Base-by-base conservation (phyloP, 2,329 filamentous ascomycete genomes). In the Exserohilum turcica region DNA sequence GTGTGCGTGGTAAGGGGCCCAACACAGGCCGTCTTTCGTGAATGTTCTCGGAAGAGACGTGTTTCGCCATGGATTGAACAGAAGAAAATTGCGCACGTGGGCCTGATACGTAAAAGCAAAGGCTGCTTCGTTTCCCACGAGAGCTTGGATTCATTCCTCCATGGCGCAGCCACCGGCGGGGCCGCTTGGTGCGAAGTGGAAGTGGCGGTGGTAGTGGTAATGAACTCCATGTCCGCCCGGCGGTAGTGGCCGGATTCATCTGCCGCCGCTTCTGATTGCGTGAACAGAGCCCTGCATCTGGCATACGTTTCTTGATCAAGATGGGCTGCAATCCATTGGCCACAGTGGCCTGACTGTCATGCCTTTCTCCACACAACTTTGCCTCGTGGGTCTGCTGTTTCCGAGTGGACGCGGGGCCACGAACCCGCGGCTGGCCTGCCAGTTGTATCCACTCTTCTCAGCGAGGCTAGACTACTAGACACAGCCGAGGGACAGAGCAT, bases 301-400 rank as follows among this genome's bases (percentile, higher is more conserved):
- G 31, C 16, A 15, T 29, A n/a, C 15, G 10, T 18, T n/a, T 33
- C 10, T 39, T 39, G 35, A 19, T 12, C 21, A 40, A 21, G 29
- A 32, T 10, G 6, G 2, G 19, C 9, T 35, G 16, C 29, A 24
- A 27, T 29, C 40, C 5, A 24, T 16, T n/a, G 19, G 29, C 10
- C 21, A 43, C 24, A 27, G 43, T 46, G 48, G 36, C 43, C 43
- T 42, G 49, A 40, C 24, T n/a, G 18, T 52, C 16, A 15, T 48
- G 31, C 35, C 21, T 24, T 37, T 35, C 47, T 49, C 47, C 38
- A 15, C 31, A 29, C 1, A 32, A 33, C 24, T 18, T 42, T 36
- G 49, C 37, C 37, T 36, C 15, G 29, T 44, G 7, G 9, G 16
- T 18, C 24, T 16, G n/a, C 32, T 48, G 9, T 16, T 48, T 19